These are phyloP conservation scores for Aspergillus diversus DNA, from an alignment of 495 filamentous ascomycete genomes.

Conservation along the genomic window DNA sequence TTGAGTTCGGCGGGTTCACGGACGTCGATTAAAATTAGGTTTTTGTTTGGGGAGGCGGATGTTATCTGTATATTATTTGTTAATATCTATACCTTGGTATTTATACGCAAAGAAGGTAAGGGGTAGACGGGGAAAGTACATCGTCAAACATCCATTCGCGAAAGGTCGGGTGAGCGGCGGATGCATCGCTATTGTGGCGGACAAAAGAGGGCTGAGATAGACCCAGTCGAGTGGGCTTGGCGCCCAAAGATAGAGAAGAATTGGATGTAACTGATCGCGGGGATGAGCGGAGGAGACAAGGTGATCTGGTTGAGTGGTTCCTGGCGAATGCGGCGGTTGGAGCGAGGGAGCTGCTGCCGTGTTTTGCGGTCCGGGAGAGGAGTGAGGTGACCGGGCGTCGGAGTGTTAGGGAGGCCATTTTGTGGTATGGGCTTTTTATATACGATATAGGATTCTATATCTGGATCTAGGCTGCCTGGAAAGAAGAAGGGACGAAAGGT, in stretches of 20 bases:
- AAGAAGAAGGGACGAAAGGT: not conserved
- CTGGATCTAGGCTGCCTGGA: too few relatives aligned
- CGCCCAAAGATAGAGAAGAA: slow-evolving; percentile 9
- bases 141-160: slow-evolving; percentile 49
- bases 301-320: slow-evolving; percentile 21
- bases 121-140: slow-evolving; percentile 29
- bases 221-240: too few relatives aligned
- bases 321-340: slow-evolving; percentile 10
- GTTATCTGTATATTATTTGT: slow-evolving; percentile 37
- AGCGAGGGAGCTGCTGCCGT: not conserved
- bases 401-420: slow-evolving; percentile 33
- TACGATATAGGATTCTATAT: not conserved
- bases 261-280: not conserved
- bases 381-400: slow-evolving; percentile 26
- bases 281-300: slow-evolving; percentile 22
- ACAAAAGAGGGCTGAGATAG: not conserved
- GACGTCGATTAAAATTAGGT: slow-evolving; percentile 63
- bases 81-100: slow-evolving; percentile 8
- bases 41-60: slow-evolving; percentile 31
- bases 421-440: slow-evolving; percentile 10
- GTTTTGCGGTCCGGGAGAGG: slow-evolving; percentile 18
- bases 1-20: slow-evolving; percentile 82
- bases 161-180: slow-evolving; percentile 16
- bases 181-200: slow-evolving; percentile 32
- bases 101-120: not conserved